Percentiles rank a stretch among this genome's conserved stretches.
Conservation (phyloP, 140 eudicot genomes). For the Oenanthe javanica region DNA sequence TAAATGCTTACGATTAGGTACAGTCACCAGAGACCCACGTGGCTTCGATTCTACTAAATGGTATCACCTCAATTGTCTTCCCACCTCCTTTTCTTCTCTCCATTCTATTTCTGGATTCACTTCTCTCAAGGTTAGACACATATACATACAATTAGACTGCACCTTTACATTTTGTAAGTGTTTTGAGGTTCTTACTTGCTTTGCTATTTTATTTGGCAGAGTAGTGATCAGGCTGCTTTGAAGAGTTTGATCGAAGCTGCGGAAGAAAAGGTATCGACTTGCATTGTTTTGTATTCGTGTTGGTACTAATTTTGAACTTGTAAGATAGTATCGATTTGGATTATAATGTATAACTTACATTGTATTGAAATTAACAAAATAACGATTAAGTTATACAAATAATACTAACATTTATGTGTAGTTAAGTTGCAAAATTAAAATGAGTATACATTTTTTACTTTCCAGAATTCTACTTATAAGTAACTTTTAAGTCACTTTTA, state of each 20-base stretch:
- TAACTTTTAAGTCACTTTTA: too few relatives aligned
- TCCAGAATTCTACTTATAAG: too few relatives aligned
- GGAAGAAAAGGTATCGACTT: constrained; percentile 30
- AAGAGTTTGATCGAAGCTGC: constrained; percentile 35
- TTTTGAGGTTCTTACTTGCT: not conserved
- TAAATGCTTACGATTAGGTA: constrained; percentile 50
- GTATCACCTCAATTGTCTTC: constrained; percentile 69
- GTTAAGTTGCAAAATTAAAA: too few relatives aligned
- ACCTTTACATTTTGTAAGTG: too few relatives aligned
- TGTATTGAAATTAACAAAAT: too few relatives aligned
- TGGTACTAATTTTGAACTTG: too few relatives aligned
- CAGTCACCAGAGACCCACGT: constrained; percentile 46
- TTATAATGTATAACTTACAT: too few relatives aligned
- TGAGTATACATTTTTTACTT: too few relatives aligned
- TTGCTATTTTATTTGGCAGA: constrained; percentile 29
- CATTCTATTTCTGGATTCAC: constrained; percentile 60
- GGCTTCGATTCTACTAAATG: constrained; percentile 78
- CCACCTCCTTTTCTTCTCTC: constrained; percentile 27
- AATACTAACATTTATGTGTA: too few relatives aligned
- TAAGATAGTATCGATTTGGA: too few relatives aligned
- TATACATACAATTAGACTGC: not conserved
- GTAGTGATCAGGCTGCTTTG: constrained; percentile 56
- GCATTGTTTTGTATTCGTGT: too few relatives aligned
- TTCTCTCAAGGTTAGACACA: constrained; percentile 48
- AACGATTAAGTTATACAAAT: too few relatives aligned